Base-by-base conservation (phyloP, 768 basidiomycete genomes). In the Lactarius deliciosus region DNA sequence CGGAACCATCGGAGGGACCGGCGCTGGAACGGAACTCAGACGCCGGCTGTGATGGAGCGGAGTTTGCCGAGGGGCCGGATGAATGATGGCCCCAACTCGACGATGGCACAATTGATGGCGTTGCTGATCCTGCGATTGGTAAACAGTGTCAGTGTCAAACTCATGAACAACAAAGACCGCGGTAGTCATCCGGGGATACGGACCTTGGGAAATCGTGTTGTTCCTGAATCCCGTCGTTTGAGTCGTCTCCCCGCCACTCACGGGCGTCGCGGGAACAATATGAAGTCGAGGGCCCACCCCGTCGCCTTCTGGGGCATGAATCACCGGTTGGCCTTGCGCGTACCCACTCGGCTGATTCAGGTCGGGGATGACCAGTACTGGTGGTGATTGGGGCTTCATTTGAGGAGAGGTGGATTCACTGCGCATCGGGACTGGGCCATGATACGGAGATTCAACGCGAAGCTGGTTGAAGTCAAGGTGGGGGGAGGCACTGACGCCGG, bases 201-300 rank as follows among this genome's bases (percentile, higher is more conserved):
- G 67, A 85, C 85, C 83, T 78, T 84, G 83, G 69, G 81, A 79
- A 59, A 88, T 77, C 75, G 70, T 83, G 74, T 69, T 83, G 74
- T 80, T 78, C 41, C 79, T 77, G 79, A 87, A 89, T 47, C 83
- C 81, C 43, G 78, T 81, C 45, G 78, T 74, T 65, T 81, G 80
- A 11, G 77, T 76, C 43, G 78, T 78, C 32, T 78, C 81, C 41
- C 78, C 86, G 25, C 85, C 87, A 66, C 83, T 84, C 63, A 94
- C 81, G 9, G 92, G 92, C 3, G 92, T 94, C 25, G 91, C 90
- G 50, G 92, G 92, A 8, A 92, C 90, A 68, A 94, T 87, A 73
- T 91, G 85, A 67, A 94, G 81, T 60, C 83, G 83, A 0, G 89
- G 90, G 0, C 88, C 86, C 20, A 78, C 77, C 10, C 77, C 76